Base-by-base conservation (phyloP, 805 yeast species). In the Metschnikowia bowlesiae region DNA sequence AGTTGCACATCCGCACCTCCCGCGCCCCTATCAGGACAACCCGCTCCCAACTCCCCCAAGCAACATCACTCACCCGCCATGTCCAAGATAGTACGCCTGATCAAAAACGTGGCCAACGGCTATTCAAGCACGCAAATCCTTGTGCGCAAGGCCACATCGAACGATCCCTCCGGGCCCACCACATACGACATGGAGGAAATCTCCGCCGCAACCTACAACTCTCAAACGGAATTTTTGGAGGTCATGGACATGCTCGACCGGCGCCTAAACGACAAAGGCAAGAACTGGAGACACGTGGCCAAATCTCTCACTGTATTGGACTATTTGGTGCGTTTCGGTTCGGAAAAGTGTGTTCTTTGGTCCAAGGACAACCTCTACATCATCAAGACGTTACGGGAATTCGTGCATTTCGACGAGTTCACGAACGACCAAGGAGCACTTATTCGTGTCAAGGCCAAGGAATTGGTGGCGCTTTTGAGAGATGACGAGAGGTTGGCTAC, bases 201-300 rank as follows among this genome's bases (percentile, higher is more conserved):
- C 36, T 85, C 96, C 2, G 77, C 81, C 47, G 76, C 81, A 58
- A 87, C 96, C 1, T 85, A 79, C 64, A 86, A 83, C 57, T 70
- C 73, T 62, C 77, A 70, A 54, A 82, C 85, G 6, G 95, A 89
- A 60, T 83, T 90, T 60, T 76, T 89, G 62, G 96, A 90, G 63
- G 82, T 90, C 43, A 87, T 92, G 95, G 97, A 92, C 63, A 89
- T 92, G 85, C 70, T 92, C 41, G 97, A 92, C 70, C 82, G 89
- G 57, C 80, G 99, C 55, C 73, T 92, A 56, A 92, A 92, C 63
- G 98, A 92, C 65, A 91, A 91, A 73, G 98, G 98, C 53, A 91
- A 90, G 67, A 87, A 92, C 70, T 92, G 97, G 97, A 80, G 96
- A 57, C 99, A 92, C 66, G 91, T 92, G 45, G 91, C 95, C 55